These are phyloP conservation scores for Spergularia azorica DNA, from an alignment of 179 eudicot species.

Conservation along the genomic window DNA sequence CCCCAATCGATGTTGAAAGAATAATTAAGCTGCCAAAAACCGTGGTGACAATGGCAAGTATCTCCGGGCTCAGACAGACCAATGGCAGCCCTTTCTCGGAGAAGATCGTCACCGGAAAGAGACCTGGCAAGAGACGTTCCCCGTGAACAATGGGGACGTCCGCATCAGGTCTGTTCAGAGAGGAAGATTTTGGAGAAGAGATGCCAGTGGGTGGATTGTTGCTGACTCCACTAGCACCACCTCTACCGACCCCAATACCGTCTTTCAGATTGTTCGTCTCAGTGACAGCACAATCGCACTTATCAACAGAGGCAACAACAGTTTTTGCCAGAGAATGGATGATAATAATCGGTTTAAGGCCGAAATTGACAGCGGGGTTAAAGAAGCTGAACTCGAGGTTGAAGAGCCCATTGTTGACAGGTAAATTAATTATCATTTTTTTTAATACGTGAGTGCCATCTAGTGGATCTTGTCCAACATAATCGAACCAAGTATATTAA, in stretches of 20 bases:
- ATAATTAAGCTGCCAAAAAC: slow-evolving; percentile 9
- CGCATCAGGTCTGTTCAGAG: slow-evolving; percentile 8
- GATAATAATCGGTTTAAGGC: not conserved
- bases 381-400: not conserved
- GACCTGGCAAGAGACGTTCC: slow-evolving; percentile 5
- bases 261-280: slow-evolving; percentile 12
- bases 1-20: slow-evolving; percentile 8
- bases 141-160: slow-evolving; percentile 10
- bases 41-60: slow-evolving; percentile 10
- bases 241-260: not conserved
- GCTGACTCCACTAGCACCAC: not conserved
- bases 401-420: slow-evolving; percentile 10
- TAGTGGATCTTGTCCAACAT: no score
- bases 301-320: not conserved
- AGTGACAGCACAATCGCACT: not conserved
- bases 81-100: not conserved
- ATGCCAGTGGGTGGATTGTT: not conserved
- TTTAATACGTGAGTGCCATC: no score
- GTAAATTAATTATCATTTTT: no score
- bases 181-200: slow-evolving; percentile 1
- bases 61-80: not conserved
- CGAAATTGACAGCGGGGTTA: slow-evolving; percentile 11
- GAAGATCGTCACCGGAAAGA: slow-evolving; percentile 9
- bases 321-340: slow-evolving; percentile 1
- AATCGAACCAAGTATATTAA: no score